These are phyloP conservation scores for Aspergillus carlsbadensis DNA, from an alignment of 495 filamentous ascomycete species.

Conservation along the genomic window DNA sequence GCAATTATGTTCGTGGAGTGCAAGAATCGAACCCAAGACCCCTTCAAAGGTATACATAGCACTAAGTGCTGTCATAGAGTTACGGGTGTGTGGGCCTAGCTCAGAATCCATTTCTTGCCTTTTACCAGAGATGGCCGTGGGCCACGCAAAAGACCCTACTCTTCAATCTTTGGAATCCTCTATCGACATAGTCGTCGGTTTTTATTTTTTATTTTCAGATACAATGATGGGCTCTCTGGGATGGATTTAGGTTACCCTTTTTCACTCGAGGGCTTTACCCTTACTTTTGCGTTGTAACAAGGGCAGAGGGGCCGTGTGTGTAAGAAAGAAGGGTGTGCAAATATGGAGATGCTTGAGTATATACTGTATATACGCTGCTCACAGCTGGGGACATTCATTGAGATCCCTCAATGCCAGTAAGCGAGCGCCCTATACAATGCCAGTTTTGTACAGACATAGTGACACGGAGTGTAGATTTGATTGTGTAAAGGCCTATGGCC, in stretches of 20 bases:
- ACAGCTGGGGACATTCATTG: no score
- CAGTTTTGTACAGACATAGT: not conserved
- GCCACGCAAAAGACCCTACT: conserved; percentile 21
- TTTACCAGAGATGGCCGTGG: conserved; percentile 21
- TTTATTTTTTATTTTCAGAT: not conserved
- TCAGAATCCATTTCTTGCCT: conserved; percentile 22
- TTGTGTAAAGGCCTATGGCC: conserved; percentile 11
- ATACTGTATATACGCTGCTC: no score
- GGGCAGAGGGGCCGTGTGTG: not conserved
- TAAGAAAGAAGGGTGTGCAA: not conserved
- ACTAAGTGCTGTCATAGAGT: not conserved
- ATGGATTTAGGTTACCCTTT: not conserved
- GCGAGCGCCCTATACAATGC: no score
- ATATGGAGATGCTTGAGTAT: no score
- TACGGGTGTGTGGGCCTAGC: conserved; percentile 20
- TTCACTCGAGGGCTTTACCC: not conserved
- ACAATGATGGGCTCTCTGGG: not conserved
- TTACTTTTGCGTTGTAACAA: not conserved
- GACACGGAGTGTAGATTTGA: conserved; percentile 20
- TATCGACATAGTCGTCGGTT: conserved; percentile 17
- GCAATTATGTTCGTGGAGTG: not conserved
- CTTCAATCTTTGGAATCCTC: conserved; percentile 16
- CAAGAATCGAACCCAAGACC: not conserved
- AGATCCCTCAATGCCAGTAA: no score
- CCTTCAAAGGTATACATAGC: conserved; percentile 1